Conservation (phyloP, 192 early-diverging fungal species). For the Helicostylum pulchrum region DNA sequence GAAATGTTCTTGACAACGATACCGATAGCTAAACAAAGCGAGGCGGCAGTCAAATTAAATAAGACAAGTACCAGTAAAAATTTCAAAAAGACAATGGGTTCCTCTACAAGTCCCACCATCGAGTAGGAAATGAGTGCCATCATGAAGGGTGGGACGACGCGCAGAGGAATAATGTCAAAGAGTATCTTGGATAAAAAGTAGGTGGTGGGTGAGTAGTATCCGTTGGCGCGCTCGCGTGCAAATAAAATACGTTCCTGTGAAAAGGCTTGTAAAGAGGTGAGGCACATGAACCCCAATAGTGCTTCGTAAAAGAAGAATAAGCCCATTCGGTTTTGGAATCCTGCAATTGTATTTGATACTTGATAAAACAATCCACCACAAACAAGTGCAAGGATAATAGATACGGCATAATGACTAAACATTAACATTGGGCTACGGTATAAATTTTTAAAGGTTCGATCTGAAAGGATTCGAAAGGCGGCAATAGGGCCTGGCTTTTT, state of each 20-base stretch:
- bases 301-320: slow-evolving; percentile 67
- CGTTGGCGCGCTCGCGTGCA: slow-evolving; percentile 69
- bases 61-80: slow-evolving; percentile 76
- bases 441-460: slow-evolving; percentile 78
- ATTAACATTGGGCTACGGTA: slow-evolving; percentile 78
- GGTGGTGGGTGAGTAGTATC: slow-evolving; percentile 65
- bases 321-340: slow-evolving; percentile 64
- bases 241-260: slow-evolving; percentile 67
- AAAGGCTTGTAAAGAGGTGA: slow-evolving; percentile 65
- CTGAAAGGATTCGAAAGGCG: slow-evolving; percentile 71
- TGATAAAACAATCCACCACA: slow-evolving; percentile 66
- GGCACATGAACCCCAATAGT: slow-evolving; percentile 57
- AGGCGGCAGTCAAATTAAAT: slow-evolving; percentile 77
- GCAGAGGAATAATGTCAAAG: slow-evolving; percentile 73
- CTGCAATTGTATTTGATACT: slow-evolving; percentile 54
- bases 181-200: slow-evolving; percentile 71
- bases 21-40: slow-evolving; percentile 70
- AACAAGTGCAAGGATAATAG: slow-evolving; percentile 59
- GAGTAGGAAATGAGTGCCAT: slow-evolving; percentile 80
- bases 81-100: slow-evolving; percentile 58
- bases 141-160: slow-evolving; percentile 77
- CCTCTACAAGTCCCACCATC: slow-evolving; percentile 77
- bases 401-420: slow-evolving; percentile 67
- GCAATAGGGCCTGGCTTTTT: slow-evolving; percentile 57
- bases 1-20: slow-evolving; percentile 71